Conservation (phyloP, 2,329 filamentous ascomycete genomes). For the Colletotrichum sp. region DNA sequence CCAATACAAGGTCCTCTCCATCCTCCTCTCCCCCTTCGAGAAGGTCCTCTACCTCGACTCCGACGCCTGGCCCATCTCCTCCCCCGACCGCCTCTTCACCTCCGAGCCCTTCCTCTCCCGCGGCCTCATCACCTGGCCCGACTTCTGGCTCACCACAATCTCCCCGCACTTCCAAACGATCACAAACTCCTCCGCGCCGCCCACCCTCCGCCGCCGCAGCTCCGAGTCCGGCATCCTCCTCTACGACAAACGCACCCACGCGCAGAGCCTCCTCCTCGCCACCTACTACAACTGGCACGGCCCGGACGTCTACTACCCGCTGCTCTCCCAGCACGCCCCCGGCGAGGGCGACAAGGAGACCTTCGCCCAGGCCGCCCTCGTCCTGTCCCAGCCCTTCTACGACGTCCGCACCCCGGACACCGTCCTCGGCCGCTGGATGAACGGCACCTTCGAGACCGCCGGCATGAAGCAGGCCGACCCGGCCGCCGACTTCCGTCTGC, state of each 20-base stretch:
- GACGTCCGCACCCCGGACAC: slow-evolving; percentile 37
- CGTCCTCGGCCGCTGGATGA: slow-evolving; percentile 35
- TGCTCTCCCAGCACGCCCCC: slow-evolving; percentile 46
- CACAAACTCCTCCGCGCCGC: slow-evolving; percentile 35
- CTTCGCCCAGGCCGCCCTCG: slow-evolving; percentile 48
- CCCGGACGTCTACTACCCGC: slow-evolving; percentile 52
- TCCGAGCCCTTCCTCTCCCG: slow-evolving; percentile 54
- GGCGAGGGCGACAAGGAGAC: slow-evolving; percentile 56
- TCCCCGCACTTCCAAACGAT: slow-evolving; percentile 51
- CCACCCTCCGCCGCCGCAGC: slow-evolving; percentile 34
- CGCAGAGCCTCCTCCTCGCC: slow-evolving; percentile 50
- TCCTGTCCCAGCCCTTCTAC: slow-evolving; percentile 43
- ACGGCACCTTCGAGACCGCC: slow-evolving; percentile 26
- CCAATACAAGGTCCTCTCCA: slow-evolving; percentile 62
- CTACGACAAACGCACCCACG: slow-evolving; percentile 51
- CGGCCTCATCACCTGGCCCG: slow-evolving; percentile 63
- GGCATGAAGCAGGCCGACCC: slow-evolving; percentile 36
- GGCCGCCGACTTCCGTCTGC: slow-evolving; percentile 29
- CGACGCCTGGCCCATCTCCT: slow-evolving; percentile 54
- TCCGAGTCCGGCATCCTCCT: slow-evolving; percentile 55
- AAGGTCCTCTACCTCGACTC: slow-evolving; percentile 64
- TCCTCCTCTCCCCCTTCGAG: slow-evolving; percentile 64
- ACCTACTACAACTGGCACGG: slow-evolving; percentile 63
- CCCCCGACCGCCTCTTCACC: slow-evolving; percentile 48
- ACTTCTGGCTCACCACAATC: slow-evolving; percentile 51